Percentiles rank a stretch among this genome's conserved stretches.
Evolutionary conservation across 2,329 filamentous ascomycete genomes (phyloP).

Genomic region (Colletotrichum phormii): DNA sequence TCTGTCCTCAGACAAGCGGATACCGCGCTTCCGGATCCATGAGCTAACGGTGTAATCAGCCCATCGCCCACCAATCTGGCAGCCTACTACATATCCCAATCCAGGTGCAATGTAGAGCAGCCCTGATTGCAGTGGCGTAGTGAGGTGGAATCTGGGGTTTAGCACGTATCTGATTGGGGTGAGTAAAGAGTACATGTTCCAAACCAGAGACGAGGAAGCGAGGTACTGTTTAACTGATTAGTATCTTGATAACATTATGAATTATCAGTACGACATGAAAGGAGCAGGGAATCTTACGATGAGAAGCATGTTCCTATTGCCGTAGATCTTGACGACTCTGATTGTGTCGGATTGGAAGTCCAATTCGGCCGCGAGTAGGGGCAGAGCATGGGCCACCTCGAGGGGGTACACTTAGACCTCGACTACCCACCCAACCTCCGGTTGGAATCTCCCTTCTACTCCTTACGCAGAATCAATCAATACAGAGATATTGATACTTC

Average conservation of each 20-base stretch:
- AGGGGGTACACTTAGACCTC: too few relatives aligned
- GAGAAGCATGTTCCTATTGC: constrained; percentile 76
- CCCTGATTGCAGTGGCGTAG: constrained; percentile 73
- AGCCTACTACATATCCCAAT: constrained; percentile 75
- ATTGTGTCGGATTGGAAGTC: too few relatives aligned
- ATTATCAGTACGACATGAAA: too few relatives aligned
- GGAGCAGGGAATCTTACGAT: constrained; percentile 45
- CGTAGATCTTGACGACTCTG: constrained; percentile 71
- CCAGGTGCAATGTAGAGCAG: constrained; percentile 82
- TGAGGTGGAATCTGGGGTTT: constrained; percentile 78
- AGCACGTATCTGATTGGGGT: constrained; percentile 79
- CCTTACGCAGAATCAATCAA: too few relatives aligned
- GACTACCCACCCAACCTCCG: too few relatives aligned
- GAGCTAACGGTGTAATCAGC: constrained; percentile 75
- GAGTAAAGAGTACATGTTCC: constrained; percentile 75
- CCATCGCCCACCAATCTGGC: constrained; percentile 78
- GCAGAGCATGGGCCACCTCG: too few relatives aligned
- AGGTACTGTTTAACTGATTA: constrained; percentile 43
- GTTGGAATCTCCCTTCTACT: too few relatives aligned
- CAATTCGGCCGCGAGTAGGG: too few relatives aligned
- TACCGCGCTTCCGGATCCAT: constrained; percentile 71
- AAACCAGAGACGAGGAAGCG: constrained; percentile 73
- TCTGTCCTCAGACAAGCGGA: constrained; percentile 76
- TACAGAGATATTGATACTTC: too few relatives aligned
- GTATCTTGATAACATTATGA: too few relatives aligned